Evolutionary conservation across 805 yeast species (phyloP), one percentile per base, ranked within the genome.

Genomic region (Saccharomycopsis amapae): DNA sequence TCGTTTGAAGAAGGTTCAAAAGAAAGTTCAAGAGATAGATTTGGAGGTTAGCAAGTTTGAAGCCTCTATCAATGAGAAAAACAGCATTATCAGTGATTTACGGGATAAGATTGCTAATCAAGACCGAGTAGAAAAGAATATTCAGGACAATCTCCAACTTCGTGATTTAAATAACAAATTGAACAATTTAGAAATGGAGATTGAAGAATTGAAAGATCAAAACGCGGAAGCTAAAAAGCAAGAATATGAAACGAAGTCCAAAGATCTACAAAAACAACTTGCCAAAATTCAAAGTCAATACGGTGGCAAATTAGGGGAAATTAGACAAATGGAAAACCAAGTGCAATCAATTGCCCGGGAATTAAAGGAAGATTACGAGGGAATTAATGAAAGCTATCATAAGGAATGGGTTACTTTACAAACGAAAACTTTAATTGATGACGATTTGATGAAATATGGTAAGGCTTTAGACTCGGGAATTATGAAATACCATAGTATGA

Each of bases 401-500:
- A 69, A 72, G 46, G 93, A 85, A 52, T 78, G 85, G 75, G 76
- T 87, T 17, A 78, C 77, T 56, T 65, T 87, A 33, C 90, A 86
- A 56, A 81, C 95, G 0, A 81, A 81, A 48, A 61, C 80, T 18
- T 73, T 85, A 35, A 82, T 85, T 15, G 79, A 84, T 4, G 86
- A 84, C 45, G 99, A 93, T 63, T 67, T 93, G 38, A 80, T 72
- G 6, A 81, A 84, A 1, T 88, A 88, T 58, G 75, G 85, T 9
- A 85, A 79, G 56, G 96, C 96, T 0, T 69, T 94, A 38, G 98
- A 93, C 58, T 78, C 76, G 52, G 96, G 97, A 0, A 90, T 93
- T 40, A 89, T 93, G 95, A 80, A 80, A 57, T 90, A 78, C 59
- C 99, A 93, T 62, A 75, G 85, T 48, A 65, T 82, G 49, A 93